Percentiles rank a stretch among this genome's conserved stretches.
Evolutionary conservation across 345 rosid species (phyloP).

Genomic region (Gossypium longicalyx): DNA sequence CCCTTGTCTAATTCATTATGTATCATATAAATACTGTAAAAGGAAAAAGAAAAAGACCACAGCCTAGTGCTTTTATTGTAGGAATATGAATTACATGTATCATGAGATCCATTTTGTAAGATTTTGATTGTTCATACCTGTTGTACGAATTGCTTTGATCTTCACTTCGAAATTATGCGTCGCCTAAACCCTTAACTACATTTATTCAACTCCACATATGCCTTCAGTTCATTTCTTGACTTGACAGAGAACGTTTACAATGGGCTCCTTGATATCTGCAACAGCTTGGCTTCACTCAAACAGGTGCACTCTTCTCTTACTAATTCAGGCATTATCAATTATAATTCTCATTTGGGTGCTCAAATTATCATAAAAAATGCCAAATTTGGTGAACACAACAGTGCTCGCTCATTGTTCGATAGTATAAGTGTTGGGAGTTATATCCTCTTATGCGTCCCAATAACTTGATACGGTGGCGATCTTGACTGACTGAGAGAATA

Average conservation of each 20-base stretch:
- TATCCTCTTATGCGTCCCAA: slow-evolving; percentile 38
- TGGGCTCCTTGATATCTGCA: slow-evolving; percentile 27
- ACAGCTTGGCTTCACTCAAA: slow-evolving; percentile 27
- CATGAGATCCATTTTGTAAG: not conserved
- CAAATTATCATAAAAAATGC: slow-evolving; percentile 37
- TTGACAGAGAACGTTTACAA: slow-evolving; percentile 25
- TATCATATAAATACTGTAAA: not conserved
- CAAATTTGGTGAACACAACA: slow-evolving; percentile 22
- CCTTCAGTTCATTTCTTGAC: slow-evolving; percentile 3
- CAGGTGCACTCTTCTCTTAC: slow-evolving; percentile 42
- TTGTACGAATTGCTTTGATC: not conserved
- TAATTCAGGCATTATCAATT: slow-evolving; percentile 21
- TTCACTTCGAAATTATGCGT: slow-evolving; percentile 20
- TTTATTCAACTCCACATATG: not conserved
- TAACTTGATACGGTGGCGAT: not conserved
- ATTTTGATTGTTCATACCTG: not conserved
- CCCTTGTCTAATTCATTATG: not conserved
- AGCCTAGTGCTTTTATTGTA: not conserved
- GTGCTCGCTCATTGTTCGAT: slow-evolving; percentile 37
- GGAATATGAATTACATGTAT: not conserved
- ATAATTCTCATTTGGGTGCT: slow-evolving; percentile 37
- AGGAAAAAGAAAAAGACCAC: not conserved
- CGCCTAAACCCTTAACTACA: slow-evolving; percentile 11
- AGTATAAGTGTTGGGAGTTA: slow-evolving; percentile 31
- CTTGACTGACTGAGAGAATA: too few species aligned